phyloP scores from a whole-genome alignment of 805 yeast genomes.

The Danielia reshetovae region DNA sequence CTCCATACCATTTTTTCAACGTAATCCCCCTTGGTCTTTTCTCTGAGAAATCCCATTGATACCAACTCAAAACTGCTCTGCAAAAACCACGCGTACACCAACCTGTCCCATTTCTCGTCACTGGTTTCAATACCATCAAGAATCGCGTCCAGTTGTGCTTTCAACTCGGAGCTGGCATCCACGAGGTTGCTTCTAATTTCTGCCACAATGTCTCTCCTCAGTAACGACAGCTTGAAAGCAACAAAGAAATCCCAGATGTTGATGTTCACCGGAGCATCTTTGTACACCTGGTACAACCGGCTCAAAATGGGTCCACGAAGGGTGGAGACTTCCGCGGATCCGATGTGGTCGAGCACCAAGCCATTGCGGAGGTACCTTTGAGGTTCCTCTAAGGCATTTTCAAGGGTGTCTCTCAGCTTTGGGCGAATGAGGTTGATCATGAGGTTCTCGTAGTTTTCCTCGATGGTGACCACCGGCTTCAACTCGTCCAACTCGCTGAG shows the following conservation, averaged over 20 bases:
- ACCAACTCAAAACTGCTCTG: conserved; percentile 71
- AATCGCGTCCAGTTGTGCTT: neutral
- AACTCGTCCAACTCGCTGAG: conserved; percentile 14
- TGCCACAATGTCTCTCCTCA: conserved; percentile 19
- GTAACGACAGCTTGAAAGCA: conserved; percentile 53
- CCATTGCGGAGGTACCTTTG: conserved; percentile 19
- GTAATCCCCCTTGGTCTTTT: conserved; percentile 57
- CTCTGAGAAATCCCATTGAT: conserved; percentile 64
- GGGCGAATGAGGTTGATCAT: conserved; percentile 39
- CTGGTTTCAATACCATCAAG: neutral
- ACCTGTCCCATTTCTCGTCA: conserved; percentile 55
- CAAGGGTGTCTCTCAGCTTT: conserved; percentile 27
- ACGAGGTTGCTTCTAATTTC: conserved; percentile 6
- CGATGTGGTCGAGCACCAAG: conserved; percentile 5
- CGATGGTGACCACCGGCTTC: conserved; percentile 17
- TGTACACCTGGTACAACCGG: conserved; percentile 60
- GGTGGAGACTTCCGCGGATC: conserved; percentile 1
- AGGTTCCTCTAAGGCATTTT: conserved; percentile 29
- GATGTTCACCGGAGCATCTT: conserved; percentile 72
- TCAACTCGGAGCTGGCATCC: neutral
- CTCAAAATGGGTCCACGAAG: conserved; percentile 14
- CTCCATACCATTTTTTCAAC: conserved; percentile 73
- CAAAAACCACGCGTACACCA: conserved; percentile 67
- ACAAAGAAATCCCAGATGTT: conserved; percentile 65
- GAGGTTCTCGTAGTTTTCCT: conserved; percentile 36